These are phyloP conservation scores for Solanum rostratum DNA, from an alignment of 257 asterid genomes.

Conservation along the genomic window DNA sequence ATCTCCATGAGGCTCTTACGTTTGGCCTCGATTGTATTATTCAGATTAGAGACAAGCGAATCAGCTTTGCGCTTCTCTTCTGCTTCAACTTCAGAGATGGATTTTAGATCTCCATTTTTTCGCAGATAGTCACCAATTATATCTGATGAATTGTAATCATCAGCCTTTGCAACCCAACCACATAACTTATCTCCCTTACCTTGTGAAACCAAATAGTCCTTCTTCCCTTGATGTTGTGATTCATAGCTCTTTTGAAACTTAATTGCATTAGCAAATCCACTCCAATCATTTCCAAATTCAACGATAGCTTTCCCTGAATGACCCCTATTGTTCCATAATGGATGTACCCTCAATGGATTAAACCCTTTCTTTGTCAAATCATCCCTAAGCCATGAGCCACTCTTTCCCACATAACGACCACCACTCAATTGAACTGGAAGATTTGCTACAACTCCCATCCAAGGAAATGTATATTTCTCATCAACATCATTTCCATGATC, in stretches of 20 bases:
- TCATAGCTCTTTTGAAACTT: constrained; percentile 37
- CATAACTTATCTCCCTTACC: background rate
- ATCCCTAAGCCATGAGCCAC: constrained; percentile 26
- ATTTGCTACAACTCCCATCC: constrained; percentile 45
- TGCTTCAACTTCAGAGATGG: constrained; percentile 31
- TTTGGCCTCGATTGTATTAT: constrained; percentile 25
- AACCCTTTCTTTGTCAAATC: constrained; percentile 23
- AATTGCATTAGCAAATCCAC: constrained; percentile 35
- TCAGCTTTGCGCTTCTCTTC: constrained; percentile 35
- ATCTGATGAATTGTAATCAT: constrained; percentile 33
- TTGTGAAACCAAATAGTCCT: constrained; percentile 9
- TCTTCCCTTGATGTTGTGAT: constrained; percentile 27
- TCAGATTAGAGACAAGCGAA: constrained; percentile 31
- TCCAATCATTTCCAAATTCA: constrained; percentile 27
- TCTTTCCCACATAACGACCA: constrained; percentile 25
- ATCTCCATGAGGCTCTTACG: constrained; percentile 24
- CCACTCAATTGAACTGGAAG: constrained; percentile 15
- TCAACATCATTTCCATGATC: constrained; percentile 26
- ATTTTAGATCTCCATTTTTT: constrained; percentile 61
- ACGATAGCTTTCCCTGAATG: constrained; percentile 40
- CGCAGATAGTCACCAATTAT: constrained; percentile 37
- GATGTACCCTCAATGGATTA: constrained; percentile 31
- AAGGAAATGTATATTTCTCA: constrained; percentile 39
- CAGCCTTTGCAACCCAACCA: constrained; percentile 55
- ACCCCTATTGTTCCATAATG: constrained; percentile 31